Base-by-base conservation (phyloP, 2,329 filamentous ascomycete genomes). In the Aureobasidium sp. region DNA sequence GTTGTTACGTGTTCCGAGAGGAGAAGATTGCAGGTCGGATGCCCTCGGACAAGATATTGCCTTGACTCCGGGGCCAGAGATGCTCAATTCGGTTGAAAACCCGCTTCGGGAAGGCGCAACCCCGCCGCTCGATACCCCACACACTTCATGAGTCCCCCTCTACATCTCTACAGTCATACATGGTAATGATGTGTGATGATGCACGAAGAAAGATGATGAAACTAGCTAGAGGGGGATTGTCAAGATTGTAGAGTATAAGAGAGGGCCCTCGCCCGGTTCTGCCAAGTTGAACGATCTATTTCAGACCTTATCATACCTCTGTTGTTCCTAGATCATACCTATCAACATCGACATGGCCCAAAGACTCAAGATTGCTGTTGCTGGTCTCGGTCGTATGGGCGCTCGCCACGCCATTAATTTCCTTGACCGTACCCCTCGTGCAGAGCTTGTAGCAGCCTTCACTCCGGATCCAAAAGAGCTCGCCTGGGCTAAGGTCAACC, bases 311-410 rank as follows among this genome's bases (percentile, higher is more conserved):
- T 29, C 19, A 22, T 50, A 33, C 15, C n/a, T n/a, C 33, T 39
- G 27, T 7, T n/a, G 12, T 27, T 8, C 5, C 33, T 24, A 7
- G 31, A 33, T 8, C 39, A 56, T 37, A 27, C 19, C 22, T 4
- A 4, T 7, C 44, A 9, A 37, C 31, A 19, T 19, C 49, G 19
- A 40, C 0, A 62, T 62, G 60, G 60, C 48, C 8, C 62, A 44
- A 54, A 76, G 69, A 66, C 69, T 79, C 61, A 72, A 76, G 65
- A 70, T 81, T 64, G 79, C 73, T 59, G 77, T 77, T 56, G 77
- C 77, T 42, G 79, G 80, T 50, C 77, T 82, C 53, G 79, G 80
- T 35, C 78, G 80, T 65, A 82, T 82, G 78, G 80, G 79, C 52
- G 75, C 77, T 63, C 75, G 79, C n/a, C 79, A 82, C 70, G 80